phyloP scores from a whole-genome alignment of 345 rosid species.

The Eucalyptus sp. region DNA sequence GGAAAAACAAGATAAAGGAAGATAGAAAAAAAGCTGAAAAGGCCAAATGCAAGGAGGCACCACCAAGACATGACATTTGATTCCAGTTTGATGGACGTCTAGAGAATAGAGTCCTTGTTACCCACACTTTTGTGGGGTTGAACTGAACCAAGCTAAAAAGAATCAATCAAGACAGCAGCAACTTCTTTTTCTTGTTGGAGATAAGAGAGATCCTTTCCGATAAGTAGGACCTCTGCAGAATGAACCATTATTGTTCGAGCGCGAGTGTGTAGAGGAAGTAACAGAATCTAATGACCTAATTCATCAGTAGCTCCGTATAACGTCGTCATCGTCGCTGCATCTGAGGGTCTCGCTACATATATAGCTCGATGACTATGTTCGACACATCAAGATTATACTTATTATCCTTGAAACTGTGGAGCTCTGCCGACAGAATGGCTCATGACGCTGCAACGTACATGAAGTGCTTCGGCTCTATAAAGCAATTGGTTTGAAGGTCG shows the following conservation, averaged over 20 bases:
- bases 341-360: not conserved
- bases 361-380: not conserved
- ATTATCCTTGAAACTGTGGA: not conserved
- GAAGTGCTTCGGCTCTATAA: not conserved
- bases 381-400: not conserved
- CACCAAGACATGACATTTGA: not conserved
- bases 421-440: not conserved
- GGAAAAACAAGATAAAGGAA: not conserved
- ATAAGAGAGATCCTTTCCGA: not conserved
- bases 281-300: not conserved
- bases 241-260: not conserved
- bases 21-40: not conserved
- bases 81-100: not conserved
- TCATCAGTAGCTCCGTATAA: not conserved
- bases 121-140: not conserved
- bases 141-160: not conserved
- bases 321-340: not conserved
- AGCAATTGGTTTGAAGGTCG: not conserved
- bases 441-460: not conserved
- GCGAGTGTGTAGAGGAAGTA: not conserved
- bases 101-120: not conserved
- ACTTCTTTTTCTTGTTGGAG: not conserved
- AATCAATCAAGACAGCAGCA: not conserved
- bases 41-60: not conserved
- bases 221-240: not conserved